A percentile compares a stretch with the other conserved stretches of the same genome.
These are phyloP conservation scores for Microthlaspi erraticum DNA, from an alignment of 345 rosid species.

Conservation along the genomic window DNA sequence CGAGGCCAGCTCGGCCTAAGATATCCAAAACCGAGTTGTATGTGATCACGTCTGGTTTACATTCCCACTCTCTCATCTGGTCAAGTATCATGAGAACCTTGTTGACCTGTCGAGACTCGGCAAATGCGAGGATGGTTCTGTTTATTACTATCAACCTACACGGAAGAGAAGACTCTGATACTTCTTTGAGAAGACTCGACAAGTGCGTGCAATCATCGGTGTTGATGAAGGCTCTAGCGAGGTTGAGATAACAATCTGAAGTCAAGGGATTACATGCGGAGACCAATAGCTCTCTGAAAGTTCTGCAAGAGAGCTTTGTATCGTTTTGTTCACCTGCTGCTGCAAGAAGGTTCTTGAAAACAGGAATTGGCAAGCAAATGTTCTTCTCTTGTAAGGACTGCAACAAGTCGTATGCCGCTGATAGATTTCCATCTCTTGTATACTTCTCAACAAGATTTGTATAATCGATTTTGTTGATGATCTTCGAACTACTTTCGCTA, in stretches of 20 bases:
- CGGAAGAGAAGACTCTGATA: conserved; percentile 52
- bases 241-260: conserved; percentile 54
- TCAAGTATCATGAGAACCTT: conserved; percentile 66
- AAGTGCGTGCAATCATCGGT: conserved; percentile 49
- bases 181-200: conserved; percentile 55
- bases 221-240: conserved; percentile 64
- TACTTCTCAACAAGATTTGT: conserved; percentile 46
- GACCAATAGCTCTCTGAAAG: conserved; percentile 33
- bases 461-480: conserved; percentile 43
- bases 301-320: conserved; percentile 35
- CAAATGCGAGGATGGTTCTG: conserved; percentile 66
- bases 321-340: conserved; percentile 39
- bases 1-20: conserved; percentile 64
- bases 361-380: conserved; percentile 42
- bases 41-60: conserved; percentile 70
- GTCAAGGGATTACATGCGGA: conserved; percentile 50
- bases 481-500: conserved; percentile 31
- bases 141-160: conserved; percentile 54
- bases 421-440: conserved; percentile 56
- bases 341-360: conserved; percentile 51
- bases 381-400: conserved; percentile 49
- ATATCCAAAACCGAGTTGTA: conserved; percentile 73
- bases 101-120: conserved; percentile 66
- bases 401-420: conserved; percentile 54
- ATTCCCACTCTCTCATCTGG: conserved; percentile 51